These are phyloP conservation scores for Aquanectria penicillioides DNA, from an alignment of 2,329 filamentous ascomycete species.

Conservation along the genomic window DNA sequence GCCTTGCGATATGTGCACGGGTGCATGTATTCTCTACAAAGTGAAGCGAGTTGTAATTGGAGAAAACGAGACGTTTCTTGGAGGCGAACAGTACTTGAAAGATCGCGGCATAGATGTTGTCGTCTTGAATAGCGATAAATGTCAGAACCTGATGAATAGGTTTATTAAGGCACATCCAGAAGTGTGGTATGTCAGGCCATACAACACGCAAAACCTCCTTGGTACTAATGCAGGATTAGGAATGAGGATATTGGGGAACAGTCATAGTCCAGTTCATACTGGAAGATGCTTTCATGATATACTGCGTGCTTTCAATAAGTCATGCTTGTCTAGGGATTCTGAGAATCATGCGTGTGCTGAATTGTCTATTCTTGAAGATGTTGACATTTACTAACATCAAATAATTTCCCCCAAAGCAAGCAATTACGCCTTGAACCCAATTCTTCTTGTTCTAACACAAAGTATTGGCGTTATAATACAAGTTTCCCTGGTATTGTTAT, in stretches of 20 bases:
- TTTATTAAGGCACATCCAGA: constrained; percentile 79
- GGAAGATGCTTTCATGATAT: no score
- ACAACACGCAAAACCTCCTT: accelerated
- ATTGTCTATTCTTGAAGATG: no score
- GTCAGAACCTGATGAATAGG: constrained; percentile 73
- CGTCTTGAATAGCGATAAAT: constrained; percentile 73
- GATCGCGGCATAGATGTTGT: constrained; percentile 76
- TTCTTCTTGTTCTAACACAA: no score
- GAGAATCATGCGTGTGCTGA: no score
- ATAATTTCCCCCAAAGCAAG: no score
- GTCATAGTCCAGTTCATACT: not conserved
- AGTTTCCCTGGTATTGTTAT: no score
- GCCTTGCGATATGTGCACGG: constrained; percentile 85
- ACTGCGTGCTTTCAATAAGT: no score
- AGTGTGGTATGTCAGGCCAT: constrained; percentile 67
- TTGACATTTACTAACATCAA: no score
- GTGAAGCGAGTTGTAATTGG: constrained; percentile 79
- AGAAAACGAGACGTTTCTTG: constrained; percentile 80
- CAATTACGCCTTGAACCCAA: no score
- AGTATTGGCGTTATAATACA: no score
- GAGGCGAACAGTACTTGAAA: constrained; percentile 76
- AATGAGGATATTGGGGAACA: constrained; percentile 1
- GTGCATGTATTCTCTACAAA: constrained; percentile 80
- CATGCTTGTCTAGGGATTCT: no score
- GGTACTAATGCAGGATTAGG: not conserved